Evolutionary conservation across 805 yeast species (phyloP), one percentile per base, ranked within the genome.

Genomic region (Kodamaea fukazawae): DNA sequence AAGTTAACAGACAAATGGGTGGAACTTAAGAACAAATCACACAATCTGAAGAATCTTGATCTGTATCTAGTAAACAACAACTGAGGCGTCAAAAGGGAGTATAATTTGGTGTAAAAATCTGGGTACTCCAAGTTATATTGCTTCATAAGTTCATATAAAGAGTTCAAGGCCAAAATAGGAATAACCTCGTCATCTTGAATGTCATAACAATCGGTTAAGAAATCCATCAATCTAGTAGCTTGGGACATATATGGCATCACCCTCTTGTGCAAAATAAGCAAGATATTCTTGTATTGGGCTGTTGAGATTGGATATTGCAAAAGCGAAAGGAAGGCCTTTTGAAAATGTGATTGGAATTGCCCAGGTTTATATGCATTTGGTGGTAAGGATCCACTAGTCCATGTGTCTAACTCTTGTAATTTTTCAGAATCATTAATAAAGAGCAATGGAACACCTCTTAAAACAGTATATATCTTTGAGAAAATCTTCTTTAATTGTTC

Each of bases 151-250:
- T 80, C 88, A 63, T 88, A 91, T 38, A 91, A 68, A 8, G 96
- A 95, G 60, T 89, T 91, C 51, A 91, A 71, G 2, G 98, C 83
- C 38, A 93, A 65, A 32, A 91, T 77, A 12, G 90, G 83, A 10
- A 83, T 68, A 5, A 83, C 71, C 11, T 55, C 56, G 46, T 68
- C 74, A 18, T 62, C 65, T 26, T 51, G 55, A 32, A 57, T 54
- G 48, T 85, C 73, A 56, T 88, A 90, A 2, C 95, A 82, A 45
- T 86, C 95, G 1, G 96, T 88, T 44, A 91, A 69, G 58, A 91
- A 93, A 65, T 91, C 99, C 96, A 93, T 90, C 33, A 93, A 65
- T 45, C 76, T 72, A 31, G 86, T 84, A 5, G 98, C 96, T 48
- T 80, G 81, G 32, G 76, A 73, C 73, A 88, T 76, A 54, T 74